Conservation (phyloP, 176 grass and related monocot genomes). For the Carex pumila region DNA sequence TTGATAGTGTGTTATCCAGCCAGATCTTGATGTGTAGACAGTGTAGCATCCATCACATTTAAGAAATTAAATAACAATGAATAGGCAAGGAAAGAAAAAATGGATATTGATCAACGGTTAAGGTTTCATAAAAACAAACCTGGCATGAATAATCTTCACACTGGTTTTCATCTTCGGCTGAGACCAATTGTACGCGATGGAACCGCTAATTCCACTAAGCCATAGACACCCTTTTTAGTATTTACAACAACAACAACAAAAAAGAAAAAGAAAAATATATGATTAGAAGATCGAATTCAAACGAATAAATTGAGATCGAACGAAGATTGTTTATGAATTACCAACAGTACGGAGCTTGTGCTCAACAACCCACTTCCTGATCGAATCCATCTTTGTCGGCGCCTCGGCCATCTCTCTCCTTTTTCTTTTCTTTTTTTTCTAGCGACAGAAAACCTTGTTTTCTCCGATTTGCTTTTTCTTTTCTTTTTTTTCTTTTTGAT, state of each 20-base stretch:
- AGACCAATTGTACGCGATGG: constrained; percentile 97
- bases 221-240: constrained; percentile 58
- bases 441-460: neutral
- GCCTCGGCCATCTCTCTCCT: constrained; percentile 50
- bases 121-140: constrained; percentile 37
- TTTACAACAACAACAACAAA: neutral
- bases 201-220: constrained; percentile 76
- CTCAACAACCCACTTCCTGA: constrained; percentile 74
- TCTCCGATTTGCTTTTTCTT: neutral
- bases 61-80: neutral
- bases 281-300: constrained; percentile 13
- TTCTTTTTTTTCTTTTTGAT: neutral
- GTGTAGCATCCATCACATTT: too few species aligned
- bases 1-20: neutral
- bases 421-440: constrained; percentile 11
- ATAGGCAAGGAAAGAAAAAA: neutral
- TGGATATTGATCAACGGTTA: neutral
- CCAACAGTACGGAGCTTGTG: constrained; percentile 98
- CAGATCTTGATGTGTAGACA: neutral
- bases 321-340: constrained; percentile 21
- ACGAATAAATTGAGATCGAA: neutral
- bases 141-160: constrained; percentile 98
- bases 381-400: constrained; percentile 56
- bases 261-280: neutral
- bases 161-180: constrained; percentile 88